Evolutionary conservation across 148 eudicot species (phyloP).

Genomic region (Simmondsia chinensis): DNA sequence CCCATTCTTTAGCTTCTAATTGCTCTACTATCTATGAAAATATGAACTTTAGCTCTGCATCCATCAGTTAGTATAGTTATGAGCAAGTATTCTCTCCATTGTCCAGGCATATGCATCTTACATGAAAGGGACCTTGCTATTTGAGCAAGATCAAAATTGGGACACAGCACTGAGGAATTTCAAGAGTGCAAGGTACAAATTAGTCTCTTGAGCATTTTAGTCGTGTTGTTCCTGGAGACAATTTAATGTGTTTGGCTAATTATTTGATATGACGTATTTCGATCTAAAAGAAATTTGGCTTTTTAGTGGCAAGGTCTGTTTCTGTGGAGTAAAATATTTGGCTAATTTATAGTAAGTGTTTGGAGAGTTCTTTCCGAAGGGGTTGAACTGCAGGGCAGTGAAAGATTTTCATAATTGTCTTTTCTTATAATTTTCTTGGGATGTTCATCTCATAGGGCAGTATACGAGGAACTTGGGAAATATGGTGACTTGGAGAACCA

Average conservation of each 20-base stretch:
- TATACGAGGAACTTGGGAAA: conserved; percentile 95
- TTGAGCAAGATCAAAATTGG: conserved; percentile 93
- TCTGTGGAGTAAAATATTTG: not conserved
- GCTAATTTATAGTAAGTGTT: not conserved
- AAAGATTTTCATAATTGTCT: too few relatives aligned
- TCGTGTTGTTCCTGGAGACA: too few relatives aligned
- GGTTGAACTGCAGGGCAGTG: too few relatives aligned
- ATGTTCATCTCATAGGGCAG: conserved; percentile 50
- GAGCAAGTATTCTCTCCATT: conserved; percentile 5
- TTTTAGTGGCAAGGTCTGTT: too few relatives aligned
- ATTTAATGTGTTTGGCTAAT: too few relatives aligned
- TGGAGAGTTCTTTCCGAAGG: too few relatives aligned
- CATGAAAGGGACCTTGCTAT: conserved; percentile 79
- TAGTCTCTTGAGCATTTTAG: not conserved
- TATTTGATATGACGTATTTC: too few relatives aligned
- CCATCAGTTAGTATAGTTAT: not conserved
- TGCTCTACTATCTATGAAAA: too few relatives aligned
- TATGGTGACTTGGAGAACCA: conserved; percentile 93
- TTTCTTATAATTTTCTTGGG: conserved; percentile 4
- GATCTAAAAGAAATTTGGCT: too few relatives aligned
- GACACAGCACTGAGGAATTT: conserved; percentile 77
- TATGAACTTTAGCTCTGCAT: too few relatives aligned
- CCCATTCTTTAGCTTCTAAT: too few relatives aligned
- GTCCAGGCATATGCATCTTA: conserved; percentile 89
- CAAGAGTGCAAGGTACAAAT: conserved; percentile 80